Evolutionary conservation across 345 rosid species (phyloP).

Genomic region (Heritiera fomes): DNA sequence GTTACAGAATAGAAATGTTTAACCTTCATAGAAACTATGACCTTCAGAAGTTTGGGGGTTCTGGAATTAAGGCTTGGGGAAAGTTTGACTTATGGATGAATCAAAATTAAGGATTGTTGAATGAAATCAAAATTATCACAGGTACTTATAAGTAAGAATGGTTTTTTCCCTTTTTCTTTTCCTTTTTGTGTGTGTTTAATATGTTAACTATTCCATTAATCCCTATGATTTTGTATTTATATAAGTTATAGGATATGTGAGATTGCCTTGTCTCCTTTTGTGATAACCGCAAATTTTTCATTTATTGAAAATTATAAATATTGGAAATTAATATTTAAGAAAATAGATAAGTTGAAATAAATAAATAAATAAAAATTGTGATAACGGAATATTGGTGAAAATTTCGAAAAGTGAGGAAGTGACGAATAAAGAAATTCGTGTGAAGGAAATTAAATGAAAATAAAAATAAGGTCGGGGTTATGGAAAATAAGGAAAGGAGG

Average conservation of each 20-base stretch:
- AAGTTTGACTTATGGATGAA: conserved; percentile 11
- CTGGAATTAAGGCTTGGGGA: background rate
- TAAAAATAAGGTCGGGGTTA: too few relatives aligned
- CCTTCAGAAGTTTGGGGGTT: background rate
- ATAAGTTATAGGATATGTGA: background rate
- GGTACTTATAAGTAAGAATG: background rate
- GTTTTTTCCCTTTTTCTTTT: background rate
- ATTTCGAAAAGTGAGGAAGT: too few relatives aligned
- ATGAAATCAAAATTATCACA: conserved; percentile 5
- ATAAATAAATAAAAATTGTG: too few relatives aligned
- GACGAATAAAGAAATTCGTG: too few relatives aligned
- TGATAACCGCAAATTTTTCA: too few relatives aligned
- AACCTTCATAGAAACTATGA: background rate
- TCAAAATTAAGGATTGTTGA: background rate
- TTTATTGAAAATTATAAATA: too few relatives aligned
- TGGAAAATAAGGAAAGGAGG: too few relatives aligned
- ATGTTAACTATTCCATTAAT: background rate
- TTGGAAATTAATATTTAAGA: too few relatives aligned
- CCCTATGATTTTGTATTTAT: background rate
- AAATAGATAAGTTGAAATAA: too few relatives aligned
- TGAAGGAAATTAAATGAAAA: too few relatives aligned
- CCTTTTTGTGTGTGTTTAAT: background rate
- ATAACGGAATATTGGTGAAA: too few relatives aligned
- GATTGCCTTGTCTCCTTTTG: background rate
- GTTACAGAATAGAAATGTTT: conserved; percentile 27